Base-by-base conservation (phyloP, 139 green algal genomes). In the Gonium pectorale region DNA sequence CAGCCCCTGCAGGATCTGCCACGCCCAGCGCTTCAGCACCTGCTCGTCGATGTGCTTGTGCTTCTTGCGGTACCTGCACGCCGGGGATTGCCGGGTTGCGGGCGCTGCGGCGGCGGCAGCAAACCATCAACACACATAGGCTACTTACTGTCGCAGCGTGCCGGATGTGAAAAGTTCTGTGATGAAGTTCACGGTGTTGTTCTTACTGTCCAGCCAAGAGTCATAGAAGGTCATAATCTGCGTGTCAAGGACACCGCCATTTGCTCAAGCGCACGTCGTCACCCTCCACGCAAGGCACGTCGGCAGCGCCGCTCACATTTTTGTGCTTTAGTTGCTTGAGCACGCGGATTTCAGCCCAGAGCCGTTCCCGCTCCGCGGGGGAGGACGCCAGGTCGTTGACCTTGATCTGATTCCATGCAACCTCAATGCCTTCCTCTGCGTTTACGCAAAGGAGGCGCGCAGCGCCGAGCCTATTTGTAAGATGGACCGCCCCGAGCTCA, bases 141-240 rank as follows among this genome's bases (percentile, higher is more conserved):
- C 7, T 43, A 94, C 94, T 92, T 73, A 98, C 97, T 99, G 96
- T 24, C 97, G 89, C 89, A 99, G 92, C 0, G 97, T 99, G 56
- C 97, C 97, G 44, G 90, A 95, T 1, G 97, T 99, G 92, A 99
- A 99, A 41, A 99, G 93, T 90, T 99, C 98, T 15, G 97, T 99
- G 88, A 99, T 99, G 89, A 99, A 99, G 89, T 99, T 99, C 79
- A 99, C 92, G 26, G 92, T 96, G 66, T 92, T 85, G 49, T 94
- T 94, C 86, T 98, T 95, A 40, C 91, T 64, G 81, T 99, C 96
- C 62, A 99, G 89, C 98, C 98, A 99, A 15, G 90, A 98, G 86
- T 98, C 95, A 72, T 97, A 97, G 73, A 99, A 98, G 46, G 93
- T 97, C 94, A 99, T 99, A 85, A 99, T 99, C 64, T 91, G 85